Base-by-base conservation (phyloP, 768 basidiomycete species). In the Lactifluus volemus region DNA sequence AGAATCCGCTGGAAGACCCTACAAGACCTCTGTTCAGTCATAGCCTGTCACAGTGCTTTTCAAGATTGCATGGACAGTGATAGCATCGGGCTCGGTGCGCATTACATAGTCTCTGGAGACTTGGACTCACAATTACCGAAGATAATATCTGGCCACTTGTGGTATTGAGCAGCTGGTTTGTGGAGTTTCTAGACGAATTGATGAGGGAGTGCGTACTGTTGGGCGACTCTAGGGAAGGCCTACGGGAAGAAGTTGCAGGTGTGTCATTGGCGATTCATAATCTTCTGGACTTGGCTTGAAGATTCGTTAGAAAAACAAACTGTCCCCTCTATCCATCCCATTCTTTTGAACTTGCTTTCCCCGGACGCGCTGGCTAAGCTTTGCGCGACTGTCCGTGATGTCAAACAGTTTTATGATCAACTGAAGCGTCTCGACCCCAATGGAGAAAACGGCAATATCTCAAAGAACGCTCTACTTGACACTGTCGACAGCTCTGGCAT, bases 81-180 rank as follows among this genome's bases (percentile, higher is more conserved):
- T 59, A 74, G 70, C 19, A 86, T 86, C 66, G 85, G 89, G 66
- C 74, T 88, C 3, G 81, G 89, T 88, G 67, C 47, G 73, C 61
- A 25, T 47, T 19, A 34, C 11, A 9, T 4, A 10, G 44, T n/a
- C 34, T 8, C 44, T 11, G 0, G 25, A 21, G n/a, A 2, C 41
- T 19, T 4, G 53, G 19, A 50, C 48, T 58, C 62, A 67, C 50
- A 17, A 47, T 60, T 53, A 32, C 55, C 32, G 59, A 25, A 92
- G 89, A 83, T 55, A 81, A 85, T 39, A 78, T 83, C 30, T 91
- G 89, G 89, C 84, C 86, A 63, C 76, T 91, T 14, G 80, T 84
- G 49, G 80, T 79, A 9, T 67, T 89, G 49, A 81, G 79, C 1
- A 74, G 73, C 8, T 92, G 87, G 88, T 69, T 81, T 48, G 73